Evolutionary conservation across 1,284 basidiomycete genomes (phyloP).

Genomic region (Moniliophthora roreri): DNA sequence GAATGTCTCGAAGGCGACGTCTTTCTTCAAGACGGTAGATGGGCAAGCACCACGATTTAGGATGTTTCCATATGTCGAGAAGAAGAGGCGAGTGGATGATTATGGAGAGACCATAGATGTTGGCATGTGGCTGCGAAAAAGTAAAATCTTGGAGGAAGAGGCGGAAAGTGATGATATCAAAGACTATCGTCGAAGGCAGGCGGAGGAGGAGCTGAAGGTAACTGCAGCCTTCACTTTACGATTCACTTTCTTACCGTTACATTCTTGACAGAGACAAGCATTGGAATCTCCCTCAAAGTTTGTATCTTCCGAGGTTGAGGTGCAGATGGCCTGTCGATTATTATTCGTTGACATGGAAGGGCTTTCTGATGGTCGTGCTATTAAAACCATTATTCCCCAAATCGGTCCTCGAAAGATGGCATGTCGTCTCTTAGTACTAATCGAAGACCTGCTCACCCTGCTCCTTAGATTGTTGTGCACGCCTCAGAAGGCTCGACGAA

Average conservation of each 20-base stretch:
- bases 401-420: conserved; percentile 96
- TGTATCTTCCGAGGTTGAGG: conserved; percentile 69
- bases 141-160: conserved; percentile 85
- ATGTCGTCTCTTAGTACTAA: conserved; percentile 18
- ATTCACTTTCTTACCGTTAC: too few relatives aligned
- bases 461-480: conserved; percentile 80
- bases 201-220: conserved; percentile 83
- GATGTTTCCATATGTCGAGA: conserved; percentile 97
- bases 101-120: conserved; percentile 96
- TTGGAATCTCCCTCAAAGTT: conserved; percentile 92
- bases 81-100: conserved; percentile 88
- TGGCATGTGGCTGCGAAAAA: conserved; percentile 89
- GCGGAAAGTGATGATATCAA: conserved; percentile 80
- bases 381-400: conserved; percentile 96
- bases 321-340: conserved; percentile 83
- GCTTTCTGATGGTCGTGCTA: conserved; percentile 92
- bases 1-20: conserved; percentile 78
- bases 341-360: conserved; percentile 96
- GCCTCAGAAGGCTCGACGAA: conserved; percentile 68
- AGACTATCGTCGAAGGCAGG: conserved; percentile 69
- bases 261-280: conserved; percentile 25
- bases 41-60: conserved; percentile 79
- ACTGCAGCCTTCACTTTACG: too few relatives aligned
- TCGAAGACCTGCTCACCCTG: conserved; percentile 12
- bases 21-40: conserved; percentile 80